Percentiles rank a stretch among this genome's conserved stretches.
Evolutionary conservation across 2,329 filamentous ascomycete species (phyloP).

Genomic region (Exophiala sp.): DNA sequence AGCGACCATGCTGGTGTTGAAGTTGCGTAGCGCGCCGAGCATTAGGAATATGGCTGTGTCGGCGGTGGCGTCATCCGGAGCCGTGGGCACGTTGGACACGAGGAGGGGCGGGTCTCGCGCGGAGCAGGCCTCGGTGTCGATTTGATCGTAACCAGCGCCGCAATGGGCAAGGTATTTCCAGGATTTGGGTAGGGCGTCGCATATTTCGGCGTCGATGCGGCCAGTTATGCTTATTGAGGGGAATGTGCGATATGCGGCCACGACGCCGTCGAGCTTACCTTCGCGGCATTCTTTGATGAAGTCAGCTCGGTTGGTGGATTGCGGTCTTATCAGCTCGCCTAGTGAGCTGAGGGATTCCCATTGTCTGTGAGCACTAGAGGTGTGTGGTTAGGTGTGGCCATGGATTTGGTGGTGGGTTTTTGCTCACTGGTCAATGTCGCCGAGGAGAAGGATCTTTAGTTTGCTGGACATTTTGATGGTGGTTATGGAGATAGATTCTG

Average conservation of each 20-base stretch:
- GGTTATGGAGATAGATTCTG: too few species aligned
- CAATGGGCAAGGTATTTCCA: conserved; percentile 39
- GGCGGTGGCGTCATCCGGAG: conserved; percentile 78
- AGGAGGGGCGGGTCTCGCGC: conserved; percentile 53
- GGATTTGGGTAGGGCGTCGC: conserved; percentile 44
- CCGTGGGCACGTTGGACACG: conserved; percentile 78
- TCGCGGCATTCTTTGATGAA: conserved; percentile 67
- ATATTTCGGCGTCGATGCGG: conserved; percentile 65
- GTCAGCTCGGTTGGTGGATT: conserved; percentile 58
- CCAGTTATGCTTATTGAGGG: conserved; percentile 63
- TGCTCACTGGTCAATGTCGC: conserved; percentile 61
- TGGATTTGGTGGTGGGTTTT: not conserved
- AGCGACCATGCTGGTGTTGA: conserved; percentile 62
- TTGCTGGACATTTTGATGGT: conserved; percentile 32
- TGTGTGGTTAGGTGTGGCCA: conserved; percentile 5
- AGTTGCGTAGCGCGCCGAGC: conserved; percentile 72
- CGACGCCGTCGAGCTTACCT: conserved; percentile 63
- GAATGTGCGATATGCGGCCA: conserved; percentile 70
- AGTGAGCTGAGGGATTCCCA: conserved; percentile 61
- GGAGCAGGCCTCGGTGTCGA: conserved; percentile 70
- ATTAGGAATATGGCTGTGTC: conserved; percentile 79
- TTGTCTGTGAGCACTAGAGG: conserved; percentile 55
- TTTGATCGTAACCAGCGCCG: conserved; percentile 75
- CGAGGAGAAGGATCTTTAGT: conserved; percentile 61
- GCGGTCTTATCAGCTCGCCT: conserved; percentile 63